phyloP scores from a whole-genome alignment of 2,329 filamentous ascomycete species.

The Fusarium subglutinans region DNA sequence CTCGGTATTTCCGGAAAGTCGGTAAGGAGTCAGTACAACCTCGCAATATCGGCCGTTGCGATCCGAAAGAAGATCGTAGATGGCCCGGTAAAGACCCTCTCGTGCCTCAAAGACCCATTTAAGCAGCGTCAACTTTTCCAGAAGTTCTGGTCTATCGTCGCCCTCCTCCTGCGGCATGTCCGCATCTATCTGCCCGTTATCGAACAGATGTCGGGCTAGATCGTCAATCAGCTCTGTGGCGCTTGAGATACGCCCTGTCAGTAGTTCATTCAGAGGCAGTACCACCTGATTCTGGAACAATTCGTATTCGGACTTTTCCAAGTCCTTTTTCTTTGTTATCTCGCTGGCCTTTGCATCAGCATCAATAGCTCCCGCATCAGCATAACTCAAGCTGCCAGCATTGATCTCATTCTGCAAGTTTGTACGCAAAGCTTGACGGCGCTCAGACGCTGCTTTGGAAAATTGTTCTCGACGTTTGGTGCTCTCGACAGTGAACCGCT shows the following conservation, averaged over 20 bases:
- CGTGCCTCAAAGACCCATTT: slow-evolving; percentile 98
- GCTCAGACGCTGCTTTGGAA: slow-evolving; percentile 57
- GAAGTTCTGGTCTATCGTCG: slow-evolving; percentile 90
- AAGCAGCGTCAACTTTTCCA: slow-evolving; percentile 92
- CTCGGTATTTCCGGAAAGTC: slow-evolving; percentile 75
- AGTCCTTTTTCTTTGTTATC: slow-evolving; percentile 73
- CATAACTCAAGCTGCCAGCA: slow-evolving; percentile 81
- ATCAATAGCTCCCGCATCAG: slow-evolving; percentile 84
- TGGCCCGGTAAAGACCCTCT: slow-evolving; percentile 85
- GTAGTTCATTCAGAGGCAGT: slow-evolving; percentile 81
- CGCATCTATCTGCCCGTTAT: slow-evolving; percentile 69
- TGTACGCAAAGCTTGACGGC: slow-evolving; percentile 71
- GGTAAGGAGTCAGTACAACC: slow-evolving; percentile 84
- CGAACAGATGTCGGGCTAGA: slow-evolving; percentile 76
- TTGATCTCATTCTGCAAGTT: slow-evolving; percentile 84
- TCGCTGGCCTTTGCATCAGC: slow-evolving; percentile 78
- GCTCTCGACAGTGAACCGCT: slow-evolving; percentile 65
- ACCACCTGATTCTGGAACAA: slow-evolving; percentile 84
- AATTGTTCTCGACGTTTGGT: slow-evolving; percentile 68
- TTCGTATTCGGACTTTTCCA: slow-evolving; percentile 83
- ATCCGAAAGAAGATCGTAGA: slow-evolving; percentile 85
- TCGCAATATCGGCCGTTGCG: slow-evolving; percentile 88
- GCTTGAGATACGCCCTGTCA: slow-evolving; percentile 77
- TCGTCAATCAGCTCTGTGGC: slow-evolving; percentile 82
- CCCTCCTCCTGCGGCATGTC: slow-evolving; percentile 94